Evolutionary conservation across 31 red algal genomes (phyloP).

Genomic region (Asparagopsis taxiformis): DNA sequence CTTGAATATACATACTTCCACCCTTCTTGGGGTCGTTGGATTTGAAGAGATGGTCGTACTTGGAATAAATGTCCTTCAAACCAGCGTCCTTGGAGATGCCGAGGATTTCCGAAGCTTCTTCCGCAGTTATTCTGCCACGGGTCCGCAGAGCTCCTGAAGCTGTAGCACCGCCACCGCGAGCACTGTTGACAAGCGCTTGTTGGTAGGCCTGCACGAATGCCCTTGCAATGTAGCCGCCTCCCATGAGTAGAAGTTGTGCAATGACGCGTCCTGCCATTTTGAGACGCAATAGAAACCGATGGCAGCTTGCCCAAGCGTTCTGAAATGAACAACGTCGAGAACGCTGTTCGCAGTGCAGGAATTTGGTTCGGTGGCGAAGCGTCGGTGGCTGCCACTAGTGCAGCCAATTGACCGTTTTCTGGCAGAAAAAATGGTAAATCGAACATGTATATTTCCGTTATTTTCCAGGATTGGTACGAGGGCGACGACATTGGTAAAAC

Average conservation of each 20-base stretch:
- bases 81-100: slow-evolving; percentile 52
- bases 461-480: too few species aligned
- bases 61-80: slow-evolving; percentile 55
- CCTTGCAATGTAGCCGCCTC: slow-evolving; percentile 75
- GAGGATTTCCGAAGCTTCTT: slow-evolving; percentile 83
- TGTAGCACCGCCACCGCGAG: slow-evolving; percentile 47
- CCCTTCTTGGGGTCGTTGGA: slow-evolving; percentile 85
- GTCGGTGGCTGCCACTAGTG: too few species aligned
- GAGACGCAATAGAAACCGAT: background rate
- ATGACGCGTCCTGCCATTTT: slow-evolving; percentile 84
- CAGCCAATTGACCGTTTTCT: too few species aligned
- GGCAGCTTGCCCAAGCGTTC: background rate
- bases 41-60: slow-evolving; percentile 69
- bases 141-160: slow-evolving; percentile 14
- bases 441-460: too few species aligned
- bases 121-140: slow-evolving; percentile 63
- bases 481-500: too few species aligned
- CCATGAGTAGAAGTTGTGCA: slow-evolving; percentile 88
- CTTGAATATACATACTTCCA: slow-evolving; percentile 91
- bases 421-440: too few species aligned
- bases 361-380: too few species aligned
- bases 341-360: too few species aligned
- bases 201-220: slow-evolving; percentile 92
- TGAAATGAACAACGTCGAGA: too few species aligned
- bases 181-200: slow-evolving; percentile 90